A percentile compares a stretch with the other conserved stretches of the same genome.
Conservation (phyloP, 768 basidiomycete genomes). For the Lactarius sp. region DNA sequence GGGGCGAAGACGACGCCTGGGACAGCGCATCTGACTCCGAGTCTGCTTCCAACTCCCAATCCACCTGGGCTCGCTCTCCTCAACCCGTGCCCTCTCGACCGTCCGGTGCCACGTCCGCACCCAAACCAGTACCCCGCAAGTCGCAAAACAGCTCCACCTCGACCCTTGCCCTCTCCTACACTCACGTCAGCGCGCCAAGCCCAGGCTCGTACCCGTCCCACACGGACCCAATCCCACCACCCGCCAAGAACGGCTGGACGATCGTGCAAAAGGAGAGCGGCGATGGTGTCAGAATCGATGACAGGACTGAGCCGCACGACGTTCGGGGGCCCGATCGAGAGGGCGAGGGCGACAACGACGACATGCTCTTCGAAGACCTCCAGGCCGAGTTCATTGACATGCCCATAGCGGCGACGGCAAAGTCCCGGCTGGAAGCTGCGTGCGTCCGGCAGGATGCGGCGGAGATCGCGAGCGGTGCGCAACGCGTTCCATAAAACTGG, state of each 20-base stretch:
- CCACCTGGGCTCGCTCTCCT: constrained; percentile 19
- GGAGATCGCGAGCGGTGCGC: constrained; percentile 24
- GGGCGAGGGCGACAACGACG: constrained; percentile 15
- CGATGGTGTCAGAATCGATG: not conserved
- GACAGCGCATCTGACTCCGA: constrained; percentile 34
- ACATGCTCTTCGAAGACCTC: constrained; percentile 20
- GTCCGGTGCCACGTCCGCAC: constrained; percentile 4
- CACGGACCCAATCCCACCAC: constrained; percentile 13
- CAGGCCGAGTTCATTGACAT: constrained; percentile 22
- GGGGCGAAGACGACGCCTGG: constrained; percentile 36
- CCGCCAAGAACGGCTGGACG: constrained; percentile 24
- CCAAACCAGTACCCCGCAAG: constrained; percentile 21
- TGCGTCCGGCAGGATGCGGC: constrained; percentile 25
- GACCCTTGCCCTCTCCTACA: constrained; percentile 27
- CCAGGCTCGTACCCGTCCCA: constrained; percentile 22
- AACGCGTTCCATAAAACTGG: not conserved
- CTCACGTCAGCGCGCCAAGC: constrained; percentile 25
- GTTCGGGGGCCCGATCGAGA: not conserved
- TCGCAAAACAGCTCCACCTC: constrained; percentile 24
- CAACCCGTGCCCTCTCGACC: constrained; percentile 10
- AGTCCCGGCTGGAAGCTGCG: not conserved
- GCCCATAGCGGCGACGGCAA: constrained; percentile 10
- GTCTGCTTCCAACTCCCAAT: constrained; percentile 17
- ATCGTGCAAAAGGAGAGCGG: constrained; percentile 17
- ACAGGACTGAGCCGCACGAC: constrained; percentile 2